Percentiles rank a stretch among this genome's conserved stretches.
Evolutionary conservation across 441 rosid species (phyloP).

Genomic region (Theobroma grandiflorum): DNA sequence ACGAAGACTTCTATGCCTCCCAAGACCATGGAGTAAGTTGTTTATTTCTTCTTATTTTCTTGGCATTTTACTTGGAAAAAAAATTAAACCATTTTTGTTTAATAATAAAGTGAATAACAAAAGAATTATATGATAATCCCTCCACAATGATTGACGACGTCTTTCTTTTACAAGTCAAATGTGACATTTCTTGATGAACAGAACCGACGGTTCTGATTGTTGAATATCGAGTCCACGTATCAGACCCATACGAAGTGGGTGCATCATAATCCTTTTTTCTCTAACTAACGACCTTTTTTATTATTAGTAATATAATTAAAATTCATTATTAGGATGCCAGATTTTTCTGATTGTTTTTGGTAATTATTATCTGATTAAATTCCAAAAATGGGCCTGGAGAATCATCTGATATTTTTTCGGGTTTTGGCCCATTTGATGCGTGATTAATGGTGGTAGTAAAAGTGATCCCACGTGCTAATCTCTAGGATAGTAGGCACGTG

Average conservation of each 20-base stretch:
- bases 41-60: background rate
- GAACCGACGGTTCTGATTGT: background rate
- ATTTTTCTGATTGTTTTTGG: background rate
- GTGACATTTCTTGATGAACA: background rate
- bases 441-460: slow-evolving; percentile 14
- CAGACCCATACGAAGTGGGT: background rate
- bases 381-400: background rate
- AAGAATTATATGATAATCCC: too few relatives aligned
- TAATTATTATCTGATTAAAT: background rate
- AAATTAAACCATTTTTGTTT: background rate
- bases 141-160: background rate
- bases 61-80: background rate
- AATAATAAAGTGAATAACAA: too few relatives aligned
- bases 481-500: background rate
- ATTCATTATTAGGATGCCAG: background rate
- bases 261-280: background rate
- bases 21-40: slow-evolving; percentile 53
- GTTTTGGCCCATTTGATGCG: background rate
- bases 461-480: slow-evolving; percentile 28
- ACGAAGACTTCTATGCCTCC: slow-evolving; percentile 43
- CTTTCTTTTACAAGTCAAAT: background rate
- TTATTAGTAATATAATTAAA: background rate
- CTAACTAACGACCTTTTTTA: background rate
- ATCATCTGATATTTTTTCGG: background rate
- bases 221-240: background rate